phyloP scores from a whole-genome alignment of 495 filamentous ascomycete genomes.

The Astrothelium macrocarpum region DNA sequence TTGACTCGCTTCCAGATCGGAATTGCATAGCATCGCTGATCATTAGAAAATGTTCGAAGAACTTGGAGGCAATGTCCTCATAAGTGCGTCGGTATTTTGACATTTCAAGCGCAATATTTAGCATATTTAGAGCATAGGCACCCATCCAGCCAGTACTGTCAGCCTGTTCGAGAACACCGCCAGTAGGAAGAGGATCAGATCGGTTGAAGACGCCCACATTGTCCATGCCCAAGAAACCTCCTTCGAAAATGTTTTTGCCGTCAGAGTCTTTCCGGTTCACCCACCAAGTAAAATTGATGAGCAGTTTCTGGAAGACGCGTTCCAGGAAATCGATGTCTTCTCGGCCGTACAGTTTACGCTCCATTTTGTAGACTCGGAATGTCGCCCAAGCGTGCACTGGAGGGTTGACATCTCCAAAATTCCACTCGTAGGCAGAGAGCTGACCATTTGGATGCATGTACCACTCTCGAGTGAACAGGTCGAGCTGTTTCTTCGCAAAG shows the following conservation, averaged over 20 bases:
- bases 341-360: slow-evolving; percentile 90
- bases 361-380: slow-evolving; percentile 94
- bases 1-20: slow-evolving; percentile 63
- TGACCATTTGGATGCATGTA: slow-evolving; percentile 99
- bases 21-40: slow-evolving; percentile 98
- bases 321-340: slow-evolving; percentile 94
- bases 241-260: slow-evolving; percentile 94
- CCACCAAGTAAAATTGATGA: slow-evolving; percentile 99
- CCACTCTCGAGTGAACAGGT: slow-evolving; percentile 92
- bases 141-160: slow-evolving; percentile 99
- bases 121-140: slow-evolving; percentile 89
- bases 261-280: slow-evolving; percentile 90
- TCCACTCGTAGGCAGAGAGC: slow-evolving; percentile 89
- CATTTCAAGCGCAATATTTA: slow-evolving; percentile 90
- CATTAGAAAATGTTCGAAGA: slow-evolving; percentile 96
- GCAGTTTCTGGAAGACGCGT: slow-evolving; percentile 88
- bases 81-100: slow-evolving; percentile 94
- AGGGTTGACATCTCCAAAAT: slow-evolving; percentile 94
- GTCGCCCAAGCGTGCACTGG: slow-evolving; percentile 94
- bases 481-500: slow-evolving; percentile 94
- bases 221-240: slow-evolving; percentile 91
- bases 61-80: slow-evolving; percentile 96
- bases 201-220: slow-evolving; percentile 97
- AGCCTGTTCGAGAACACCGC: slow-evolving; percentile 86
- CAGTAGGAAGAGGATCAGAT: slow-evolving; percentile 91